A percentile compares a stretch with the other conserved stretches of the same genome.
These are phyloP conservation scores for Saturnispora saitoi DNA, from an alignment of 805 yeast species.

Conservation along the genomic window DNA sequence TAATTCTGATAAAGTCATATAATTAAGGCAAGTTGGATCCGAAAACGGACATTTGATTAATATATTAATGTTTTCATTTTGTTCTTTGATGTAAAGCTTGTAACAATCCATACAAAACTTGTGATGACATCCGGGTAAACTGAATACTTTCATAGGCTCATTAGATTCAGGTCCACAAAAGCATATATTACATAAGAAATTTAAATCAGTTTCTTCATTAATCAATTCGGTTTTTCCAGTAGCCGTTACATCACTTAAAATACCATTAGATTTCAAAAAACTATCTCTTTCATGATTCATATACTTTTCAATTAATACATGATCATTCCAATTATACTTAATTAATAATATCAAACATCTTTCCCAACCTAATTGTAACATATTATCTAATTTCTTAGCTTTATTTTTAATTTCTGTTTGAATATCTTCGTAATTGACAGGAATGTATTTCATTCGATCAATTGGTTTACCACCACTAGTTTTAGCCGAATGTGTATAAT, in stretches of 20 bases:
- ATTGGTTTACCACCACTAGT: slow-evolving; percentile 19
- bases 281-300: slow-evolving; percentile 34
- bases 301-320: slow-evolving; percentile 44
- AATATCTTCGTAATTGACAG: slow-evolving; percentile 26
- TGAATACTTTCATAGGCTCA: slow-evolving; percentile 32
- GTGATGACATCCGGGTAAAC: slow-evolving; percentile 57
- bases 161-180: slow-evolving; percentile 42
- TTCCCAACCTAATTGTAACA: slow-evolving; percentile 32
- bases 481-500: slow-evolving; percentile 16
- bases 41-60: slow-evolving; percentile 52
- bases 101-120: slow-evolving; percentile 65
- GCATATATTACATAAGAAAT: slow-evolving; percentile 59
- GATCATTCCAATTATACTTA: slow-evolving; percentile 51
- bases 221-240: slow-evolving; percentile 18
- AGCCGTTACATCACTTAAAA: slow-evolving; percentile 25
- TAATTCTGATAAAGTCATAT: slow-evolving; percentile 36
- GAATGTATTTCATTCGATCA: slow-evolving; percentile 24
- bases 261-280: slow-evolving; percentile 20
- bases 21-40: slow-evolving; percentile 41
- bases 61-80: slow-evolving; percentile 32
- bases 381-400: slow-evolving; percentile 27
- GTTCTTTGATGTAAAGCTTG: slow-evolving; percentile 44
- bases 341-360: slow-evolving; percentile 38
- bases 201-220: slow-evolving; percentile 17
- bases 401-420: slow-evolving; percentile 21